A percentile compares a stretch with the other conserved stretches of the same genome.
Evolutionary conservation across 1,284 basidiomycete species (phyloP).

Genomic region (Apiotrichum gracile): DNA sequence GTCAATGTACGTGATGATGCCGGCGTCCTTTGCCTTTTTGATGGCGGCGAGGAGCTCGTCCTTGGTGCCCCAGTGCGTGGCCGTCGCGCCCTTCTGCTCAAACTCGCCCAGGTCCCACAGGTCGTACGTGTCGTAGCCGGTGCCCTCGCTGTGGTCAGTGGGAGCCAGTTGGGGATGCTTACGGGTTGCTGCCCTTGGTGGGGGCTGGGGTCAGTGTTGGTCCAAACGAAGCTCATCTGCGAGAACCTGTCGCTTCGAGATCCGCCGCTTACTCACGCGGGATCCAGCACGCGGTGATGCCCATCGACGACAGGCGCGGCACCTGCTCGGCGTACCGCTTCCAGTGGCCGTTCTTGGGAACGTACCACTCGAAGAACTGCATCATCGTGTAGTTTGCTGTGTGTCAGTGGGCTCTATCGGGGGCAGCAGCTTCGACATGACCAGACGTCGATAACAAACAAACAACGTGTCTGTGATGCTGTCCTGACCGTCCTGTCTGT

Average conservation of each 20-base stretch:
- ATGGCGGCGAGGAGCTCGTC: constrained; percentile 70
- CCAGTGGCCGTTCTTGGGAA: constrained; percentile 54
- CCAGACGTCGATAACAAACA: too few relatives aligned
- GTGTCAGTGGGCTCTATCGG: too few relatives aligned
- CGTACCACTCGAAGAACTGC: constrained; percentile 46
- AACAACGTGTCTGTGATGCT: too few relatives aligned
- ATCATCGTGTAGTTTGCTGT: constrained; percentile 31
- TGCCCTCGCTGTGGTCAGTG: constrained; percentile 23
- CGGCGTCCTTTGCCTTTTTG: constrained; percentile 41
- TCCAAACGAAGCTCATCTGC: too few relatives aligned
- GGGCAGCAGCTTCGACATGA: too few relatives aligned
- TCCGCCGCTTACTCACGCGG: constrained; percentile 41
- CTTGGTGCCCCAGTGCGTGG: constrained; percentile 87
- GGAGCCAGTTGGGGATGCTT: neutral
- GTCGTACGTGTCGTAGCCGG: constrained; percentile 49
- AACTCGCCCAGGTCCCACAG: constrained; percentile 93
- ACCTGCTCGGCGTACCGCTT: constrained; percentile 67
- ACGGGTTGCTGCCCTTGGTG: constrained; percentile 39
- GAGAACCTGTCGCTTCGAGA: too few relatives aligned
- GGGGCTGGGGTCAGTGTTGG: constrained; percentile 25
- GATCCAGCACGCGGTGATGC: constrained; percentile 72
- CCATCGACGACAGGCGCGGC: constrained; percentile 64
- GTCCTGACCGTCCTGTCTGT: too few relatives aligned
- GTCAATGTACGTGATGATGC: constrained; percentile 49
- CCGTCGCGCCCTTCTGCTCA: constrained; percentile 68